Conservation (phyloP, 1,284 basidiomycete species). For the Pyrrhoderma noxium region DNA sequence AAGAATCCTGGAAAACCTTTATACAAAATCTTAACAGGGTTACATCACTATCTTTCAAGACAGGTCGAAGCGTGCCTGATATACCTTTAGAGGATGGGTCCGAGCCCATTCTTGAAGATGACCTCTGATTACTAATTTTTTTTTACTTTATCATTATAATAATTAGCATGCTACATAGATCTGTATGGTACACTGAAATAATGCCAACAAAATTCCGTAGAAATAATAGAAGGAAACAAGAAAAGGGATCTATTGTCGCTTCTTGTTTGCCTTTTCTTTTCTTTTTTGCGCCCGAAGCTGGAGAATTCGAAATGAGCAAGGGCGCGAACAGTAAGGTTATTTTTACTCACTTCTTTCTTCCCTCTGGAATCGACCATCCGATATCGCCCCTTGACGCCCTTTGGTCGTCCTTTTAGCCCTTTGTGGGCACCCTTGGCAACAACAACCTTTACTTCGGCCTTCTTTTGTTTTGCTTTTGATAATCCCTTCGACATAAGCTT, state of each 20-base stretch:
- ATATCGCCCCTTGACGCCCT: slow-evolving; percentile 91
- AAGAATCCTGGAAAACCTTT: too few relatives aligned
- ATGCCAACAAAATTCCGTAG: not conserved
- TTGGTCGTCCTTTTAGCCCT: slow-evolving; percentile 89
- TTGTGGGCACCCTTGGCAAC: slow-evolving; percentile 90
- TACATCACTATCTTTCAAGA: too few relatives aligned
- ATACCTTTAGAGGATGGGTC: too few relatives aligned
- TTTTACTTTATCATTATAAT: too few relatives aligned
- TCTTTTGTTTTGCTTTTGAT: slow-evolving; percentile 57
- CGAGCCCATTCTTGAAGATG: too few relatives aligned
- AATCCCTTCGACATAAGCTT: slow-evolving; percentile 83
- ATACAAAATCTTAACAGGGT: too few relatives aligned
- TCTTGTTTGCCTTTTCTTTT: slow-evolving; percentile 58
- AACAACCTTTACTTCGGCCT: slow-evolving; percentile 81
- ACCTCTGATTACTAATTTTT: too few relatives aligned
- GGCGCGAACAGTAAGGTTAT: not conserved
- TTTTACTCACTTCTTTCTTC: slow-evolving; percentile 66
- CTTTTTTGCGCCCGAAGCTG: slow-evolving; percentile 68
- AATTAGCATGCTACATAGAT: not conserved
- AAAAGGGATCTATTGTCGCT: slow-evolving; percentile 30
- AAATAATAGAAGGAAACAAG: slow-evolving; percentile 1
- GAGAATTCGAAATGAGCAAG: slow-evolving; percentile 13
- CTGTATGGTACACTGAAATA: slow-evolving; percentile 16
- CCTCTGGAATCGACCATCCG: slow-evolving; percentile 86
- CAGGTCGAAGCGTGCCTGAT: too few relatives aligned